A percentile compares a stretch with the other conserved stretches of the same genome.
phyloP scores from a whole-genome alignment of 805 yeast species.

The Zygosaccharomyces gambellarensis region DNA sequence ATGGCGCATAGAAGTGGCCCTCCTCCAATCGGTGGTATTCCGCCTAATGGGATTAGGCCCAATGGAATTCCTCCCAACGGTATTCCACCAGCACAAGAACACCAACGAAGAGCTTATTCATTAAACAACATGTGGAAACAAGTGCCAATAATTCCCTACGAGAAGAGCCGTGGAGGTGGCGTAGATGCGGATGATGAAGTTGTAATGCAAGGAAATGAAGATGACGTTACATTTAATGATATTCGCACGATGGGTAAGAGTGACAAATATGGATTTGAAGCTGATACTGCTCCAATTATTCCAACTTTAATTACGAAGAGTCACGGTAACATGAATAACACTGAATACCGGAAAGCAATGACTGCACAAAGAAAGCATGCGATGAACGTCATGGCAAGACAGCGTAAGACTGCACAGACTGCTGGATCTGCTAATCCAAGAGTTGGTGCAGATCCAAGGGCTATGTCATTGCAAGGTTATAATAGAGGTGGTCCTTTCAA shows the following conservation, averaged over 20 bases:
- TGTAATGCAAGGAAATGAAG: constrained; percentile 28
- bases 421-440: not conserved
- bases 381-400: constrained; percentile 41
- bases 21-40: constrained; percentile 1
- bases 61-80: constrained; percentile 11
- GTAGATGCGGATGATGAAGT: constrained; percentile 39
- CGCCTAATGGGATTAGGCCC: constrained; percentile 14
- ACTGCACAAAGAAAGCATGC: constrained; percentile 62
- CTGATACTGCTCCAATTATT: constrained; percentile 68
- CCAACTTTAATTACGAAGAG: constrained; percentile 53
- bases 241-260: constrained; percentile 59
- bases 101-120: constrained; percentile 21
- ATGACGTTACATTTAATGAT: constrained; percentile 56
- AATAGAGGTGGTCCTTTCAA: constrained; percentile 11
- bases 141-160: constrained; percentile 14
- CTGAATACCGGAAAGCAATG: constrained; percentile 66
- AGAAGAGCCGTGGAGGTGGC: constrained; percentile 23
- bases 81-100: constrained; percentile 16
- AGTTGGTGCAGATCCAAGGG: constrained; percentile 35
- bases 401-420: constrained; percentile 10
- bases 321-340: constrained; percentile 39
- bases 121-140: constrained; percentile 24
- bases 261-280: constrained; percentile 44
- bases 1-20: not conserved
- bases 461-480: constrained; percentile 41